Evolutionary conservation across 495 filamentous ascomycete genomes (phyloP).

Genomic region (Penicillium dipodomyicola): DNA sequence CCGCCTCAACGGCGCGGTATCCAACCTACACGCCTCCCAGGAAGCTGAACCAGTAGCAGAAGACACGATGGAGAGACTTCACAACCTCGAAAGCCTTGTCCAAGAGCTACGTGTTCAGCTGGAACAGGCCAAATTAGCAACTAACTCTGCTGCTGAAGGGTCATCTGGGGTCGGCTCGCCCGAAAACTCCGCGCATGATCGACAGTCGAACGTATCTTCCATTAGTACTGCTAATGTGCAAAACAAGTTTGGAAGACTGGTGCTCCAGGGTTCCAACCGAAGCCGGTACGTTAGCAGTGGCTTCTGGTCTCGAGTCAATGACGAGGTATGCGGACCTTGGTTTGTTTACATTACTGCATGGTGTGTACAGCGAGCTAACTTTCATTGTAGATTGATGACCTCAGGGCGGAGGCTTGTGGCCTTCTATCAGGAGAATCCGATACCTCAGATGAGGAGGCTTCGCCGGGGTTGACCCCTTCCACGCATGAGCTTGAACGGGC

Average conservation of each 20-base stretch:
- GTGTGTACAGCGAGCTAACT: conserved; percentile 1
- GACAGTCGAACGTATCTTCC: conserved; percentile 5
- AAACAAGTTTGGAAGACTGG: conserved; percentile 40
- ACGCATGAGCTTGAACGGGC: conserved; percentile 41
- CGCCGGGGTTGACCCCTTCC: conserved; percentile 25
- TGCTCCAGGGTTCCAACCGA: conserved; percentile 39
- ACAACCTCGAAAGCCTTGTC: conserved; percentile 53
- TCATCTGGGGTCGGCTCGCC: conserved; percentile 20
- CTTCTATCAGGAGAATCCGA: conserved; percentile 33
- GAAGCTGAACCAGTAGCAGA: conserved; percentile 26
- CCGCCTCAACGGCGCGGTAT: conserved; percentile 12
- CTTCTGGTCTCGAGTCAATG: conserved; percentile 54
- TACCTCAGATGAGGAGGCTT: conserved; percentile 42
- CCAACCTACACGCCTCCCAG: conserved; percentile 7
- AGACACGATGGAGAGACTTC: conserved; percentile 52
- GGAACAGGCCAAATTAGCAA: conserved; percentile 38
- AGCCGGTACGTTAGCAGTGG: conserved; percentile 51
- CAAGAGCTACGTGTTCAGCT: conserved; percentile 54
- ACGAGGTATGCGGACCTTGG: conserved; percentile 44
- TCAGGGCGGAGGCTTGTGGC: conserved; percentile 40
- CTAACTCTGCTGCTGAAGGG: conserved; percentile 17
- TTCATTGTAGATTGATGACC: conserved; percentile 35
- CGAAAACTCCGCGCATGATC: conserved; percentile 13
- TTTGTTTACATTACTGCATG: neutral
- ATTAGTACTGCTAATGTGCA: conserved; percentile 22